These are phyloP conservation scores for Brassica juncea DNA, from an alignment of 345 rosid genomes.

Conservation along the genomic window DNA sequence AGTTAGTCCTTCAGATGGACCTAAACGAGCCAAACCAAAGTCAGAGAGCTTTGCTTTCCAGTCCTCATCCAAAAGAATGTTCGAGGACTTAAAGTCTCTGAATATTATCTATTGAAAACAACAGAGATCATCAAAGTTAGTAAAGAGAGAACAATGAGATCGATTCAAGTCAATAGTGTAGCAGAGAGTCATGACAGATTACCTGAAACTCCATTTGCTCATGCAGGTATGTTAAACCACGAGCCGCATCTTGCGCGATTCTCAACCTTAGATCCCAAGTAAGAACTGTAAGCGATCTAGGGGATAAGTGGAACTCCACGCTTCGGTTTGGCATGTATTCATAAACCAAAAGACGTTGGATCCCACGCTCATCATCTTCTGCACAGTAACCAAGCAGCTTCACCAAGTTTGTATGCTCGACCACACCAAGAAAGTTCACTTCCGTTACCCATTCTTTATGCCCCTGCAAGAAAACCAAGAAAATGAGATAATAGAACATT, in stretches of 20 bases:
- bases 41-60: slow-evolving; percentile 97
- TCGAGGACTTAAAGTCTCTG: slow-evolving; percentile 88
- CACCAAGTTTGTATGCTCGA: slow-evolving; percentile 89
- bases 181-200: slow-evolving; percentile 3
- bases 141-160: background rate
- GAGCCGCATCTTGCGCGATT: slow-evolving; percentile 91
- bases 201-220: slow-evolving; percentile 96
- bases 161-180: slow-evolving; percentile 5
- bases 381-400: slow-evolving; percentile 88
- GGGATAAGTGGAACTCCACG: slow-evolving; percentile 65
- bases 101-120: slow-evolving; percentile 62
- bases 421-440: slow-evolving; percentile 88
- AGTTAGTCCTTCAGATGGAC: slow-evolving; percentile 86
- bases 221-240: slow-evolving; percentile 79
- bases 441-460: slow-evolving; percentile 95
- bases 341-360: slow-evolving; percentile 79
- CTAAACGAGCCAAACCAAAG: slow-evolving; percentile 93
- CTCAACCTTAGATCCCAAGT: slow-evolving; percentile 78
- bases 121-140: slow-evolving; percentile 2
- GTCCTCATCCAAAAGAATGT: slow-evolving; percentile 78
- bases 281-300: slow-evolving; percentile 52
- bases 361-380: slow-evolving; percentile 92
- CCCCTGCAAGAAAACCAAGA: slow-evolving; percentile 54
- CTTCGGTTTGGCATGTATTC: slow-evolving; percentile 86
- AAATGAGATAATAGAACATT: background rate